These are phyloP conservation scores for Aureobasidium sp. DNA, from an alignment of 2,329 filamentous ascomycete genomes.

Conservation along the genomic window DNA sequence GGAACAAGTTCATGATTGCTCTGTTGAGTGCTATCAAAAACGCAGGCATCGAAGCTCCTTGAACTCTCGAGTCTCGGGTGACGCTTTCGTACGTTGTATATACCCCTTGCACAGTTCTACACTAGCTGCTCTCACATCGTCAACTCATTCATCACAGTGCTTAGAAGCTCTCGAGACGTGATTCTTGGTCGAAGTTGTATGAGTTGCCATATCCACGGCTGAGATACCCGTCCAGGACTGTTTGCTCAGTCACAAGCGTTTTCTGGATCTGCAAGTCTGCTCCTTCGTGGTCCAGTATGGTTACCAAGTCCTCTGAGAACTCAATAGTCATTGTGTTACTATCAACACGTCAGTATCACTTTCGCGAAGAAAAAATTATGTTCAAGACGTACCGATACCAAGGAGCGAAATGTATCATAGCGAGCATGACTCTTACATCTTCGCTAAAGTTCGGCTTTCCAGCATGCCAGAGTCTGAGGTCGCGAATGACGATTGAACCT, in stretches of 20 bases:
- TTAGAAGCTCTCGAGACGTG: neutral
- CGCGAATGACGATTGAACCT: slow-evolving; percentile 63
- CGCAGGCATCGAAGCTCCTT: slow-evolving; percentile 14
- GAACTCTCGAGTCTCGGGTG: no score
- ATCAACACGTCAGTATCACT: slow-evolving; percentile 23
- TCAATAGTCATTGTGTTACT: neutral
- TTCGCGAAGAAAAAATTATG: no score
- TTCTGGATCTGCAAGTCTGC: slow-evolving; percentile 55
- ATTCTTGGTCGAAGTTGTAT: slow-evolving; percentile 65
- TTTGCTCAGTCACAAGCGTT: slow-evolving; percentile 51
- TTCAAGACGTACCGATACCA: slow-evolving; percentile 31
- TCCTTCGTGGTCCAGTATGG: neutral
- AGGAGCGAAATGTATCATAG: slow-evolving; percentile 59
- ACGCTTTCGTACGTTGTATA: neutral
- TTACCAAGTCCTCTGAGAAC: neutral
- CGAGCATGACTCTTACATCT: slow-evolving; percentile 33
- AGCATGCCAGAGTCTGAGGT: slow-evolving; percentile 69
- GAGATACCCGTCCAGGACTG: slow-evolving; percentile 55
- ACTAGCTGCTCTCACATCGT: neutral
- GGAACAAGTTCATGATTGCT: slow-evolving; percentile 98
- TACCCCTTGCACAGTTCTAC: neutral
- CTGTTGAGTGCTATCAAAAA: slow-evolving; percentile 73
- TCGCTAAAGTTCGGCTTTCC: slow-evolving; percentile 65
- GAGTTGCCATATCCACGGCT: slow-evolving; percentile 66
- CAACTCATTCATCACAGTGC: no score